These are phyloP conservation scores for Limnanthes douglasii DNA, from an alignment of 345 rosid species.

Conservation along the genomic window DNA sequence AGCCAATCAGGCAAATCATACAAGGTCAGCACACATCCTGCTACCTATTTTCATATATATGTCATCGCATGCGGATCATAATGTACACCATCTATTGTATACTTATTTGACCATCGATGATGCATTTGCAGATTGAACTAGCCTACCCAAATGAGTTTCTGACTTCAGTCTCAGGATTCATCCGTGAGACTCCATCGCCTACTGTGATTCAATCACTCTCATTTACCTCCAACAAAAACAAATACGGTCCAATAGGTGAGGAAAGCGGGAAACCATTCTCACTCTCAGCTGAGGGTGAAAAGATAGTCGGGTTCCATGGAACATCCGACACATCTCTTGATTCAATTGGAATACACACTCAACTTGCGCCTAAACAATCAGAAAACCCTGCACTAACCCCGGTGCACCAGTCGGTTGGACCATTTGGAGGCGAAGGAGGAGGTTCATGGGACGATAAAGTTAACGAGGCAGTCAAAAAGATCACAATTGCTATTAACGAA, in stretches of 20 bases:
- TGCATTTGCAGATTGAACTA: constrained; percentile 4
- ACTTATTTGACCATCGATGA: too few species aligned
- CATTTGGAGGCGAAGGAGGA: constrained; percentile 15
- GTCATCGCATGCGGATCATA: too few species aligned
- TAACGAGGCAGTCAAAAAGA: constrained; percentile 11
- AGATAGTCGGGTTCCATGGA: constrained; percentile 14
- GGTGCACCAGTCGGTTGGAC: constrained; percentile 3
- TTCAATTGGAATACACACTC: constrained; percentile 9
- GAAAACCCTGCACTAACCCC: constrained; percentile 6
- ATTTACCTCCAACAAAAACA: constrained; percentile 3
- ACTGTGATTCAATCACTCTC: too few species aligned
- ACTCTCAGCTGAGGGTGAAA: constrained; percentile 1
- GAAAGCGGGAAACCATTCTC: constrained; percentile 2
- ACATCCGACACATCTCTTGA: constrained; percentile 8
- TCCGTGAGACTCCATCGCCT: constrained; percentile 3
- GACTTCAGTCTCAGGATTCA: constrained; percentile 8
- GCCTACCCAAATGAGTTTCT: constrained; percentile 14
- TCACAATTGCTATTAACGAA: constrained; percentile 9
- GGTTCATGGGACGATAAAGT: constrained; percentile 16
- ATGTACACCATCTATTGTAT: too few species aligned
- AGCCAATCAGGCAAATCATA: too few species aligned
- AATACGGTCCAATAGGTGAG: constrained; percentile 3
- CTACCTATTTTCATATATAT: too few species aligned
- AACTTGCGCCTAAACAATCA: constrained; percentile 6
- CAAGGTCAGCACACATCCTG: too few species aligned